phyloP scores from a whole-genome alignment of 495 filamentous ascomycete genomes.

The Penicillium cosmopolitanum region DNA sequence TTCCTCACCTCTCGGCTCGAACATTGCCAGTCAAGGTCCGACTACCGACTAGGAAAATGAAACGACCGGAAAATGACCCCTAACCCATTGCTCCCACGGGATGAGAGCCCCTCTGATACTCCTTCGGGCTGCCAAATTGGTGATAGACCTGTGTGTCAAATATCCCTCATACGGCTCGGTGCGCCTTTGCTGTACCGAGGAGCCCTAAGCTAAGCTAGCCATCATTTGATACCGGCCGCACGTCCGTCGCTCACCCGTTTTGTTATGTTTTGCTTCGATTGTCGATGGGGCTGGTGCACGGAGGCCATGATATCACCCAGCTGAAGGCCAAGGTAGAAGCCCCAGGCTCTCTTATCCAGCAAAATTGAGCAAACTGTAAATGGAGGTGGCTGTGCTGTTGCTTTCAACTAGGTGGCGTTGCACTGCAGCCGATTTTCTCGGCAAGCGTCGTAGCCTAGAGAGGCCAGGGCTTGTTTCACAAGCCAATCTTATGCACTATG shows the following conservation, averaged over 20 bases:
- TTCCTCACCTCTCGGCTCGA: constrained; percentile 15
- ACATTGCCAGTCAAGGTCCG: constrained; percentile 7
- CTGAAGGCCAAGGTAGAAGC: neutral
- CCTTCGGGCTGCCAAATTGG: constrained; percentile 29
- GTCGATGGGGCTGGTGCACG: neutral
- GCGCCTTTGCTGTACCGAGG: neutral
- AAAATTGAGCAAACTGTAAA: constrained; percentile 5
- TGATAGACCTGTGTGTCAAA: constrained; percentile 27
- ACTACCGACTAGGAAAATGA: constrained; percentile 10
- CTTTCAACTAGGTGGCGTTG: constrained; percentile 24
- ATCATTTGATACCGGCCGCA: constrained; percentile 3
- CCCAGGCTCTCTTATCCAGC: constrained; percentile 8
- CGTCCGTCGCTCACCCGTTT: neutral
- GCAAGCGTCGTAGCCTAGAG: constrained; percentile 20
- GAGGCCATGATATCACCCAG: constrained; percentile 5
- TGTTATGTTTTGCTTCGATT: neutral
- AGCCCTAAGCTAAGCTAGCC: neutral
- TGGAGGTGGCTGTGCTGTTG: constrained; percentile 34
- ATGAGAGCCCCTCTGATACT: constrained; percentile 6
- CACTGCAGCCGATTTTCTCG: constrained; percentile 16
- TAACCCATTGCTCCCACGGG: neutral
- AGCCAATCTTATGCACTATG: neutral
- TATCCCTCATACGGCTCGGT: constrained; percentile 29
- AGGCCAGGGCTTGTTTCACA: constrained; percentile 16
- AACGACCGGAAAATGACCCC: constrained; percentile 14